Base-by-base conservation (phyloP, 495 filamentous ascomycete species). In the Trichoderma virens region DNA sequence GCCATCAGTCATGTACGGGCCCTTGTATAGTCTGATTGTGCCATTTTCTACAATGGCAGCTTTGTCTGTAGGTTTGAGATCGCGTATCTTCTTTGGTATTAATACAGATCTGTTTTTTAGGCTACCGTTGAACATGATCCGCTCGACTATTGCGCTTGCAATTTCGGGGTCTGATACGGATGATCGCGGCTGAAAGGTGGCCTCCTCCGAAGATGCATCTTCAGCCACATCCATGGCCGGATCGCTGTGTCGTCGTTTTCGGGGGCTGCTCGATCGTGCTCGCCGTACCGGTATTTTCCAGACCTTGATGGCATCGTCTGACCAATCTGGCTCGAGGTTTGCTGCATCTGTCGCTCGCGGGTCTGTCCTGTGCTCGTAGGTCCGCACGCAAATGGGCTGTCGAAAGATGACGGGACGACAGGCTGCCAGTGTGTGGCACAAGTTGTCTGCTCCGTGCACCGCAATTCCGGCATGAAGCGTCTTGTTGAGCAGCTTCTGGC, bases 341-440 rank as follows among this genome's bases (percentile, higher is more conserved):
- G 54, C 61, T 27, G 32, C 63, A 28, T 70, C 62, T 0, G 41
- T 25, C 30, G 62, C 18, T 7, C 68, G 64, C 6, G 70, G 78
- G 51, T 81, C 80, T 25, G 75, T 64, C 41, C 77, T 78, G 63
- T 89, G 80, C 73, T 98, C 94, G 59, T 80, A 79, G 28, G 85
- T 80, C 25, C 71, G 75, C 2, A 97, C 47, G 1, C 92, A 91
- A 71, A 93, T 81, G 0, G 88, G 86, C 70, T 88, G 90, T 30
- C 94, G 80, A 70, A 98, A 93, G n/a, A 98, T 82, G 73, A 96
- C 98, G 34, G 85, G 76, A 43, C 94, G 82, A n/a, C 89, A 85
- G 0, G 90, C 90, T 34, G 92, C 93, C 43, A 98, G 70, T 1
- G 84, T 82, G 68, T 97, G 89, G 30, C 83, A 80, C 51, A 97